Conservation (phyloP, 148 eudicot species). For the Mesembryanthemum crystallinum region DNA sequence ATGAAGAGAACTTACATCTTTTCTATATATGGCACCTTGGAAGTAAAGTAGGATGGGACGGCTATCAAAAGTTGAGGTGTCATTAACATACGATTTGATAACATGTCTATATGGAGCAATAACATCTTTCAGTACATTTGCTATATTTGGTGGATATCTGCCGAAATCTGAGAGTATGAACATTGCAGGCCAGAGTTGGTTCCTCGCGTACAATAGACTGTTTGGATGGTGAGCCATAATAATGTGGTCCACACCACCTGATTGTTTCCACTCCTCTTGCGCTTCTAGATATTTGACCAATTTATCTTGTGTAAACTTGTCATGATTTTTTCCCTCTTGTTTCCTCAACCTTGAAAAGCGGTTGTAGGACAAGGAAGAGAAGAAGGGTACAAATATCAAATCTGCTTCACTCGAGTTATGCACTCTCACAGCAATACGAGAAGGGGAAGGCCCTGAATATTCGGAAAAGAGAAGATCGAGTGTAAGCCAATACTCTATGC, state of each 20-base stretch:
- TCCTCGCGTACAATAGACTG: slow-evolving; percentile 79
- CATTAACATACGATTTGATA: slow-evolving; percentile 55
- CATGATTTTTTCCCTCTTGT: slow-evolving; percentile 42
- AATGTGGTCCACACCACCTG: slow-evolving; percentile 82
- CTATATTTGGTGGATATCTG: slow-evolving; percentile 85
- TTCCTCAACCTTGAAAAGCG: slow-evolving; percentile 56
- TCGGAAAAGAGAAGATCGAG: slow-evolving; percentile 84
- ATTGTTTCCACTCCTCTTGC: slow-evolving; percentile 88
- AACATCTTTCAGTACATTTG: slow-evolving; percentile 93
- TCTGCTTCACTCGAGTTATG: slow-evolving; percentile 86
- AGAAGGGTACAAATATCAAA: slow-evolving; percentile 87
- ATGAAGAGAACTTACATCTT: slow-evolving; percentile 63
- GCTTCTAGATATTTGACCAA: slow-evolving; percentile 58
- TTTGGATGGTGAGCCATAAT: slow-evolving; percentile 95
- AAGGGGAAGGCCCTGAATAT: slow-evolving; percentile 33
- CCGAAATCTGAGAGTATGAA: slow-evolving; percentile 92
- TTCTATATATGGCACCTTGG: slow-evolving; percentile 92
- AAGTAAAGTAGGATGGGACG: slow-evolving; percentile 82
- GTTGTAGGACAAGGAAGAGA: slow-evolving; percentile 78
- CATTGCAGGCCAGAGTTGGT: slow-evolving; percentile 82
- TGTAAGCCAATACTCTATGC: slow-evolving; percentile 96
- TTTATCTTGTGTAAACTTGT: slow-evolving; percentile 61
- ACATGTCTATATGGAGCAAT: slow-evolving; percentile 94
- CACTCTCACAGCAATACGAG: slow-evolving; percentile 65
- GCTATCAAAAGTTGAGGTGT: slow-evolving; percentile 67